Evolutionary conservation across 305 asterid genomes (phyloP), one percentile per base, ranked within the genome.

Genomic region (Solanum hybrid): DNA sequence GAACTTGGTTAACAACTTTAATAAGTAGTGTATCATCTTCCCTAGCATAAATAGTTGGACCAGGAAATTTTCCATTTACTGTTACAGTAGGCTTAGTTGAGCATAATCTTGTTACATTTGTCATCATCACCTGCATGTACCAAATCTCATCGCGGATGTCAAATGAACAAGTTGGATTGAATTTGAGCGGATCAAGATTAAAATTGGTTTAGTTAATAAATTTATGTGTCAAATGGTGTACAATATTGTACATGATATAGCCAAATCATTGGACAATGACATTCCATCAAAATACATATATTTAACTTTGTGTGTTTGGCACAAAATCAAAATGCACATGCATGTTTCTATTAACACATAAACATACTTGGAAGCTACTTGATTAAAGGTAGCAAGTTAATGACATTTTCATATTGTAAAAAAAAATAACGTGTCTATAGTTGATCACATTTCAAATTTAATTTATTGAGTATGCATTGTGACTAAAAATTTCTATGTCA

Each of bases 21-120:
- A 96, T 91, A 13, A 94, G 89, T n/a, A 96, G 89, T 1, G 91
- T 94, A 89, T 96, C 98, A 71, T 91, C 98, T 94, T 96, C 98
- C 88, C 93, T 89, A 2, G 96, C 96, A 69, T 90, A 87, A 87
- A 96, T 92, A 31, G 95, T 93, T 60, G 98, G 98, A 32, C 98
- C 98, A 2, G 98, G 97, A 88, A 92, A 94, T 51, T 86, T 92
- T 12, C 98, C 98, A 86, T 95, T 94, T 11, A 96, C 93, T 0
- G 98, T 96, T 20, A 93, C 95, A 13, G 93, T 92, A 66, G 93
- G 85, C 91, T 96, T 95, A 79, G 89, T 93, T 42, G 96, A 92
- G 93, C 98, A 96, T n/a, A 96, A 36, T 72, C 89, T 92, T 6
- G 92, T 93, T 1, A 89, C 90, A 17, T 94, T 94, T 29, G 7